These are phyloP conservation scores for Aspergillus sclerotialis DNA, from an alignment of 2,329 filamentous ascomycete genomes.

Conservation along the genomic window DNA sequence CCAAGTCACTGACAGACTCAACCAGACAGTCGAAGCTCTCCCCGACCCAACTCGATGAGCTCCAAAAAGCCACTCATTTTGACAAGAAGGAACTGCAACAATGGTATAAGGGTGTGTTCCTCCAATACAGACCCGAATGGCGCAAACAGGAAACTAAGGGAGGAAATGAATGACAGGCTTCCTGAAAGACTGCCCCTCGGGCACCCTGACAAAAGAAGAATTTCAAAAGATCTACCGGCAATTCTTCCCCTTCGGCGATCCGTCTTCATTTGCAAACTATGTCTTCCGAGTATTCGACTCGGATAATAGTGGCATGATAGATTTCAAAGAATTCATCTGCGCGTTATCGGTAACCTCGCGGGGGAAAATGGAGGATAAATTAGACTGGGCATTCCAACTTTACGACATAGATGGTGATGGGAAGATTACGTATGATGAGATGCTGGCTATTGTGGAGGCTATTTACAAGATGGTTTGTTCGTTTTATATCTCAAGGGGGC, in stretches of 20 bases:
- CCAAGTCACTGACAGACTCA: neutral
- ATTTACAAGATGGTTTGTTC: constrained; percentile 95
- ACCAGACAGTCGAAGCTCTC: constrained; percentile 94
- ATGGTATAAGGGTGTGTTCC: constrained; percentile 96
- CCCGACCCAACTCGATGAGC: constrained; percentile 87
- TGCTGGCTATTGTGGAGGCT: constrained; percentile 96
- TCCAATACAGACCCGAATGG: no score
- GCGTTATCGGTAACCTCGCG: constrained; percentile 93
- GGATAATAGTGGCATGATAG: constrained; percentile 94
- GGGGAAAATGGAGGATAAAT: constrained; percentile 98
- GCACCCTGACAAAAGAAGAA: constrained; percentile 94
- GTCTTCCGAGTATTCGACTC: constrained; percentile 99
- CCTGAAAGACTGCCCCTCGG: constrained; percentile 94
- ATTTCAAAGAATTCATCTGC: constrained; percentile 99
- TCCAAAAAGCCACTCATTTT: constrained; percentile 96
- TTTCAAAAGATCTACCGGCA: constrained; percentile 99
- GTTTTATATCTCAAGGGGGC: constrained; percentile 3
- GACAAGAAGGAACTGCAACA: constrained; percentile 99
- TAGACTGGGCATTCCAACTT: constrained; percentile 98
- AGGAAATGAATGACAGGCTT: constrained; percentile 62
- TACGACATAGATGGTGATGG: constrained; percentile 99
- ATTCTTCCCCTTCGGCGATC: constrained; percentile 98
- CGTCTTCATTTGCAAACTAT: constrained; percentile 95
- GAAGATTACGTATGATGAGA: constrained; percentile 98
- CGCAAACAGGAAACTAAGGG: no score